Base-by-base conservation (phyloP, 2,329 filamentous ascomycete species). In the Sphaerulina vaccinii region DNA sequence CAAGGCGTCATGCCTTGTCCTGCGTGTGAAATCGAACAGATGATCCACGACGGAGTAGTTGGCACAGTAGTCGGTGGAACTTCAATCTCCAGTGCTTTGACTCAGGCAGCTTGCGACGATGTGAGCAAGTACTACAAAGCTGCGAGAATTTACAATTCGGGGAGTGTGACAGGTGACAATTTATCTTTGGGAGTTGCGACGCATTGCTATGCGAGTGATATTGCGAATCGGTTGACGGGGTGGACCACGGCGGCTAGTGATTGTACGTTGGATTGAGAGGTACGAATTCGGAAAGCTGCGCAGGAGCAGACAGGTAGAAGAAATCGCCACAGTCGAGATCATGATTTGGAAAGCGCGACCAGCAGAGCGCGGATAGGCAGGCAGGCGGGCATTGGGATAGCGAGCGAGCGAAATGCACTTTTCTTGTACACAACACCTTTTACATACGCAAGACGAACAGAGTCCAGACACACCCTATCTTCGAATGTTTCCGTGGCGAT, bases 161-260 rank as follows among this genome's bases (percentile, higher is more conserved):
- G 77, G 23, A 53, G 50, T n/a, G 45, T 66, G 9, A 49, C 56
- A 5, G 54, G 58, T 40, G 66, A 63, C 32, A 69, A 75, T 55
- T 59, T 78, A 68, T 74, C 57, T 55, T 74, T n/a, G 63, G 74
- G 73, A 41, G 68, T 77, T 59, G 72, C 71, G 10, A 78, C 76
- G n/a, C 73, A 75, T 56, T 80, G 78, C 70, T 81, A 81, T 59
- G 67, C 72, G n/a, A 71, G 68, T 13, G 78, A 81, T 56, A 68
- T 81, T 58, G 78, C 79, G 32, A 79, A 79, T 60, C 68, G 75
- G 24, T 64, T 79, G 33, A 67, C 68, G 3, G 72, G 74, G 7
- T 76, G 73, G 74, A 55, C 49, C 2, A 51, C 37, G 5, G 39
- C 37, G 1, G 19, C 22, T 9, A 35, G 44, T 27, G 18, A 15